A percentile compares a stretch with the other conserved stretches of the same genome.
Conservation (phyloP, 108 stramenopile genomes). For the Thalassiosira profunda region DNA sequence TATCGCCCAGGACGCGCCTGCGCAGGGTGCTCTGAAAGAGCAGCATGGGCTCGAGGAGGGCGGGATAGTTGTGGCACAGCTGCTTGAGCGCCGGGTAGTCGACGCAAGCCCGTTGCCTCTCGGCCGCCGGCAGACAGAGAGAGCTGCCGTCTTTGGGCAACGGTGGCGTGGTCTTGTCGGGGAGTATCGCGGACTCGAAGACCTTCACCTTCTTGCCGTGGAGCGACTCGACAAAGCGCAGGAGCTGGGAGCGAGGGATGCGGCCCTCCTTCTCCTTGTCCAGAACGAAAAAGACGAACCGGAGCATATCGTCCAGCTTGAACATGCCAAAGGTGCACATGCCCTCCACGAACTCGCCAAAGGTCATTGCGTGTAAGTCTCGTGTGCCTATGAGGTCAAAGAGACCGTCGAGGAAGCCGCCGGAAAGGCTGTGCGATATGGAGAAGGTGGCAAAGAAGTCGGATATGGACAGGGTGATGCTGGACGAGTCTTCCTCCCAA, state of each 20-base stretch:
- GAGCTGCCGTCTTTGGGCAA: not conserved
- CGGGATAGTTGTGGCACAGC: constrained; percentile 9
- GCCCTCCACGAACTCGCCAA: constrained; percentile 25
- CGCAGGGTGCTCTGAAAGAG: constrained; percentile 25
- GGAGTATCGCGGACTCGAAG: constrained; percentile 2
- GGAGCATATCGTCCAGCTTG: constrained; percentile 32
- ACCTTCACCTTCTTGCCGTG: constrained; percentile 5
- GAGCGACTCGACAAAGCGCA: constrained; percentile 20
- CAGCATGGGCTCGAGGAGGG: constrained; percentile 25
- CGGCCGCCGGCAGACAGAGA: not conserved
- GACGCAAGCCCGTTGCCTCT: not conserved
- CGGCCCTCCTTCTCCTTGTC: constrained; percentile 1
- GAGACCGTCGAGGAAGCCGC: constrained; percentile 25
- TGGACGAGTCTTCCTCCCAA: constrained; percentile 13
- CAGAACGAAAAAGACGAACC: constrained; percentile 30
- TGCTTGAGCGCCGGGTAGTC: constrained; percentile 5
- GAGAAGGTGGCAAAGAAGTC: constrained; percentile 21
- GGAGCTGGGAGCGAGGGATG: constrained; percentile 4
- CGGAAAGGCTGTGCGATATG: not conserved
- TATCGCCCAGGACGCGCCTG: constrained; percentile 27
- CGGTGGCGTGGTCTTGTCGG: not conserved
- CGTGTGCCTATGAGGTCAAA: constrained; percentile 29
- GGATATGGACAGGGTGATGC: not conserved
- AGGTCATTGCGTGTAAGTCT: constrained; percentile 32
- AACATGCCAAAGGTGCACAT: constrained; percentile 17